Conservation (phyloP, 768 basidiomycete genomes). For the Serendipita sp. region DNA sequence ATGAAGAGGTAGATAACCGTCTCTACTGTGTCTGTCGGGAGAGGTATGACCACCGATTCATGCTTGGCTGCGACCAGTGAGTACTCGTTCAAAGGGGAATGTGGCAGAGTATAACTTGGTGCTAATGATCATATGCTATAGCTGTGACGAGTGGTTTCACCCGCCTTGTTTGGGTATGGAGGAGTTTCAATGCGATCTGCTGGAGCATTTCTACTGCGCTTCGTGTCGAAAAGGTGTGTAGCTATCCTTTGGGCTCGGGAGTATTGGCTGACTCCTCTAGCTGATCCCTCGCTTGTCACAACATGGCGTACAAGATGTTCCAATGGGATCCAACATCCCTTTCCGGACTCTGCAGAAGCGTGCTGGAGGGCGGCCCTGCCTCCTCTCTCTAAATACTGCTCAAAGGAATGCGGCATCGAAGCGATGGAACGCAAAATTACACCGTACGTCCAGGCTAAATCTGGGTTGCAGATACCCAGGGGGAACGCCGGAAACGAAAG, state of each 20-base stretch:
- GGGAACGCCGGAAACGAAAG: slow-evolving; percentile 7
- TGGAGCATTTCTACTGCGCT: slow-evolving; percentile 87
- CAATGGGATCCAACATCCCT: slow-evolving; percentile 45
- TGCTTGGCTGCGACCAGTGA: slow-evolving; percentile 89
- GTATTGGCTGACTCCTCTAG: slow-evolving; percentile 21
- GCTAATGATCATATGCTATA: slow-evolving; percentile 16
- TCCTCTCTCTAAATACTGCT: slow-evolving; percentile 80
- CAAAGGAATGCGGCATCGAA: slow-evolving; percentile 62
- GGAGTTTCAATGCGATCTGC: slow-evolving; percentile 67
- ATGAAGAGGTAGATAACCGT: slow-evolving; percentile 39
- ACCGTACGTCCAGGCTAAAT: neutral
- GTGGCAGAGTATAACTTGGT: neutral
- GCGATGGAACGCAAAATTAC: slow-evolving; percentile 8
- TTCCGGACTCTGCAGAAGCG: slow-evolving; percentile 41
- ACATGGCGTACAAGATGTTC: slow-evolving; percentile 70
- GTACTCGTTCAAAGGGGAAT: slow-evolving; percentile 14
- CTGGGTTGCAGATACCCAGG: neutral
- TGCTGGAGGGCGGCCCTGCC: slow-evolving; percentile 73
- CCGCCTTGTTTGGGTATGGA: slow-evolving; percentile 68
- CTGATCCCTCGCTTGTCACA: slow-evolving; percentile 42
- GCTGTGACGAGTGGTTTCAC: slow-evolving; percentile 94
- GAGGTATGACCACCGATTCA: slow-evolving; percentile 66
- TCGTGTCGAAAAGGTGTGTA: slow-evolving; percentile 48
- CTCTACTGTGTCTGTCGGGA: slow-evolving; percentile 82
- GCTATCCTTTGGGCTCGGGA: neutral